A percentile compares a stretch with the other conserved stretches of the same genome.
phyloP scores from a whole-genome alignment of 768 basidiomycete species.

The Mycena chlorophos region DNA sequence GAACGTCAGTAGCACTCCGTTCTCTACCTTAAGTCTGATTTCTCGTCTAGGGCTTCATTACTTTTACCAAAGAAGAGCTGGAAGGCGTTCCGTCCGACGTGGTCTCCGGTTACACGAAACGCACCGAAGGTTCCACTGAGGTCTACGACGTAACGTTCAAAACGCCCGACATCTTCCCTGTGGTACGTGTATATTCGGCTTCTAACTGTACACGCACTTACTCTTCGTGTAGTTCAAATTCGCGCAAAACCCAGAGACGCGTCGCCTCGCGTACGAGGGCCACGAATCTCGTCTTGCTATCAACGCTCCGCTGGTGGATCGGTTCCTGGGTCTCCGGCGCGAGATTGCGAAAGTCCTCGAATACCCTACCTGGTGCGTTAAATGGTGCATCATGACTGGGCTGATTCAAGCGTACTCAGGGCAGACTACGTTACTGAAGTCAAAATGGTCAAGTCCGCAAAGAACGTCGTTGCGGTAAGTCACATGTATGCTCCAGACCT shows the following conservation, averaged over 20 bases:
- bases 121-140: slow-evolving; percentile 55
- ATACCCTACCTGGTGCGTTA: slow-evolving; percentile 64
- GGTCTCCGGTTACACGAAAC: slow-evolving; percentile 72
- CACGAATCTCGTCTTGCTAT: slow-evolving; percentile 66
- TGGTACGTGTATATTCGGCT: slow-evolving; percentile 47
- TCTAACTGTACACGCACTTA: slow-evolving; percentile 1
- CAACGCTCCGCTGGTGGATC: slow-evolving; percentile 71
- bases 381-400: not conserved
- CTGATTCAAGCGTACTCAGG: slow-evolving; percentile 28
- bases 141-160: slow-evolving; percentile 78
- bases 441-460: slow-evolving; percentile 80
- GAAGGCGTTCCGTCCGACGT: slow-evolving; percentile 81
- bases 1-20: slow-evolving; percentile 44
- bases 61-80: slow-evolving; percentile 71
- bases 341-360: slow-evolving; percentile 65
- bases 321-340: slow-evolving; percentile 68
- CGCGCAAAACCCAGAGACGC: slow-evolving; percentile 68
- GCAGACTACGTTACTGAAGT: slow-evolving; percentile 83
- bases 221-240: slow-evolving; percentile 64
- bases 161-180: slow-evolving; percentile 78
- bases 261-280: slow-evolving; percentile 62
- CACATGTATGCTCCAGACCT: slow-evolving; percentile 12
- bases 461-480: slow-evolving; percentile 56
- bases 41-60: slow-evolving; percentile 50
- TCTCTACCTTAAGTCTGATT: slow-evolving; percentile 1